These are phyloP conservation scores for Collybia nuda DNA, from an alignment of 768 basidiomycete genomes.

Conservation along the genomic window DNA sequence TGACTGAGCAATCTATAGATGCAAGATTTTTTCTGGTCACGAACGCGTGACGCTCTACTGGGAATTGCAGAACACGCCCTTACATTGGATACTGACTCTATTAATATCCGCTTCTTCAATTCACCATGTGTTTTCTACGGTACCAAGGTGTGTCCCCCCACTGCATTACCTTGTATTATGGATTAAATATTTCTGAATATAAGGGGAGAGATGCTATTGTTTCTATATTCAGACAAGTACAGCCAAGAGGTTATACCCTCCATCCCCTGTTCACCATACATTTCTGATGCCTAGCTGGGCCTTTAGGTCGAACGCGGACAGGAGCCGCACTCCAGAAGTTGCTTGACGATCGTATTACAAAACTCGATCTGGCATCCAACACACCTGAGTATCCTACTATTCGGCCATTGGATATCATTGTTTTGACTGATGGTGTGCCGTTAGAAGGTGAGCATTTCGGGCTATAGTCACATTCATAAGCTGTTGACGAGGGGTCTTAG, in stretches of 20 bases:
- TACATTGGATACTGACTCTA: constrained; percentile 17
- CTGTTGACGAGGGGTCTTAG: constrained; percentile 1
- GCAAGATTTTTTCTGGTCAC: constrained; percentile 20
- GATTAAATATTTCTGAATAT: not conserved
- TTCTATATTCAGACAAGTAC: constrained; percentile 18
- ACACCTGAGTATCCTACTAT: constrained; percentile 18
- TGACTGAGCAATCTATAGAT: constrained; percentile 10
- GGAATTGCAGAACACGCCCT: constrained; percentile 30
- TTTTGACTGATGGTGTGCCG: constrained; percentile 31
- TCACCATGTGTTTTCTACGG: constrained; percentile 7
- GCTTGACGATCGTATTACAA: constrained; percentile 18
- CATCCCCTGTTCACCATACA: too few species aligned
- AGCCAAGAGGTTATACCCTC: constrained; percentile 7
- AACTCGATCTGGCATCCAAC: constrained; percentile 17
- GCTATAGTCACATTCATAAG: too few species aligned
- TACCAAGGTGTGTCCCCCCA: constrained; percentile 6
- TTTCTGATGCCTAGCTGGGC: not conserved
- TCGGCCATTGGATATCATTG: constrained; percentile 29
- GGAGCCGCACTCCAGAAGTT: constrained; percentile 22
- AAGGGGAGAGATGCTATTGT: constrained; percentile 18
- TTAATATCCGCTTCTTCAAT: constrained; percentile 28
- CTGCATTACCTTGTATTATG: not conserved
- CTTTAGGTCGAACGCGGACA: constrained; percentile 26
- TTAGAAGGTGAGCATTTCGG: too few species aligned
- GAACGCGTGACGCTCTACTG: constrained; percentile 23